Evolutionary conservation across 2,329 filamentous ascomycete genomes (phyloP).

Genomic region (Eurotiales sp.): DNA sequence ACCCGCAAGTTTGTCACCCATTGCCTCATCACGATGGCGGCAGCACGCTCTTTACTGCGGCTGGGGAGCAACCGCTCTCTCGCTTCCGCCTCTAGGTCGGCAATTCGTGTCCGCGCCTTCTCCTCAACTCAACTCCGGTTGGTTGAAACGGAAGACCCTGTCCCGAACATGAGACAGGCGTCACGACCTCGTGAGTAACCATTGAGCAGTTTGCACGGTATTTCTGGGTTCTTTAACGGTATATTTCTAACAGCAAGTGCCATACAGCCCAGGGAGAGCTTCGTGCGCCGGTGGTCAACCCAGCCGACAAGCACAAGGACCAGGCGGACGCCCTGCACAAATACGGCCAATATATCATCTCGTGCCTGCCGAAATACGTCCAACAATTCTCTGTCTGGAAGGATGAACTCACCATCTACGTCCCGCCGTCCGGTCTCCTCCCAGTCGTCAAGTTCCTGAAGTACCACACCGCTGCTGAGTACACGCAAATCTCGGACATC

Average conservation of each 20-base stretch:
- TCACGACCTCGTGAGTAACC: constrained; percentile 45
- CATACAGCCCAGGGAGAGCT: constrained; percentile 56
- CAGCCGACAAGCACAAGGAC: constrained; percentile 84
- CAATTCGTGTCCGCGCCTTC: constrained; percentile 34
- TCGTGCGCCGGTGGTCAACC: constrained; percentile 78
- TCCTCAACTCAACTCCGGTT: constrained; percentile 38
- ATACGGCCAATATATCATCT: constrained; percentile 96
- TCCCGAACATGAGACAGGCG: constrained; percentile 64
- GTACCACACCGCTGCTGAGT: constrained; percentile 96
- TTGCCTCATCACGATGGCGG: constrained; percentile 37
- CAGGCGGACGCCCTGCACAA: constrained; percentile 85
- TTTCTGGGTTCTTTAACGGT: not conserved
- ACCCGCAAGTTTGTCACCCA: constrained; percentile 8
- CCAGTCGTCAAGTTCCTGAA: constrained; percentile 94
- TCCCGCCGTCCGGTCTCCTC: constrained; percentile 80
- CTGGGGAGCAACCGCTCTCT: constrained; percentile 39
- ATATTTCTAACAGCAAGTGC: not conserved
- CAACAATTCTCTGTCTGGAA: constrained; percentile 99
- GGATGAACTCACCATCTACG: constrained; percentile 94
- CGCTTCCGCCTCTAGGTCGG: constrained; percentile 30
- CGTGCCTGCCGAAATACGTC: constrained; percentile 93
- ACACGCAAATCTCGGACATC: constrained; percentile 87
- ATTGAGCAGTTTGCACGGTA: not conserved
- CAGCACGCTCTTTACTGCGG: constrained; percentile 43
- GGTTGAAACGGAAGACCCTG: constrained; percentile 36